A percentile compares a stretch with the other conserved stretches of the same genome.
These are phyloP conservation scores for Teunomyces tritomae DNA, from an alignment of 805 yeast species.

Conservation along the genomic window DNA sequence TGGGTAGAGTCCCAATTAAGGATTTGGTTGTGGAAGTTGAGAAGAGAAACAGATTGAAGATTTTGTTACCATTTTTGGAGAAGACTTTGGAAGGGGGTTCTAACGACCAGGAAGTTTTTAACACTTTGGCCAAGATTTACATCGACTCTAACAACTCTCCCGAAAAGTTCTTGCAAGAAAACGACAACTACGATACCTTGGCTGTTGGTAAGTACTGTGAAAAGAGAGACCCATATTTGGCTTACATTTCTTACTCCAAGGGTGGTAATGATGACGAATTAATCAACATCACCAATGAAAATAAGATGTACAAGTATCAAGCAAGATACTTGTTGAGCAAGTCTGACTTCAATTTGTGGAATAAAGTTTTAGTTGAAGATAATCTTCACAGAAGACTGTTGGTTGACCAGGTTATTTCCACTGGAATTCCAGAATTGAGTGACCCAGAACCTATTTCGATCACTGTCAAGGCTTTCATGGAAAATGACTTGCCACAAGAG, in stretches of 20 bases:
- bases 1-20: conserved; percentile 91
- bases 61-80: conserved; percentile 90
- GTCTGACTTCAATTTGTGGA: conserved; percentile 85
- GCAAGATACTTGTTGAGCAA: conserved; percentile 91
- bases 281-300: conserved; percentile 89
- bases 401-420: conserved; percentile 90
- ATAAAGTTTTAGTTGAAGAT: conserved; percentile 67
- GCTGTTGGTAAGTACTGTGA: conserved; percentile 98
- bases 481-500: conserved; percentile 87
- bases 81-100: conserved; percentile 80
- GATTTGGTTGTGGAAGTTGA: conserved; percentile 93
- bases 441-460: conserved; percentile 93
- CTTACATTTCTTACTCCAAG: conserved; percentile 95
- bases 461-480: conserved; percentile 95
- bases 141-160: conserved; percentile 97
- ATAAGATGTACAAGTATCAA: conserved; percentile 97
- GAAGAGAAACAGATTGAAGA: conserved; percentile 89
- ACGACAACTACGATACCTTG: conserved; percentile 84
- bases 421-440: conserved; percentile 91
- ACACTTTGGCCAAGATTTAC: conserved; percentile 95
- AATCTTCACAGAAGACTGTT: conserved; percentile 87
- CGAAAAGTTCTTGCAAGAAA: conserved; percentile 92
- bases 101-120: conserved; percentile 86
- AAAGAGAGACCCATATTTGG: conserved; percentile 97
- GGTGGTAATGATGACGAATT: conserved; percentile 91